These are phyloP conservation scores for Xylariales sp. DNA, from an alignment of 2,329 filamentous ascomycete species.

Conservation along the genomic window DNA sequence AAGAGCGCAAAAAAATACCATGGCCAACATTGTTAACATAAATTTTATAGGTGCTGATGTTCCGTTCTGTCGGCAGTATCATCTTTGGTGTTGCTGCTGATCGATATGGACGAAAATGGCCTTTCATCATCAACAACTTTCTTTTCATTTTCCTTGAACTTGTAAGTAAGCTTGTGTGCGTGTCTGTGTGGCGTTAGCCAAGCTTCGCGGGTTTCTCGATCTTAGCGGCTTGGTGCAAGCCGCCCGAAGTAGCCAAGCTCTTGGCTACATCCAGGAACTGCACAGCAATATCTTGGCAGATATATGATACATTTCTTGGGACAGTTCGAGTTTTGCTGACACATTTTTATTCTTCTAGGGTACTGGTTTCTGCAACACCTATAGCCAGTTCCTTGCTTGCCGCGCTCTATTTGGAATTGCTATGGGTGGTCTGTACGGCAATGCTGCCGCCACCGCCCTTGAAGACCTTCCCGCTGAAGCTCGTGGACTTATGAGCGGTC, in stretches of 20 bases:
- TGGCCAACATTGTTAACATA: no score
- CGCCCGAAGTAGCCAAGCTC: neutral
- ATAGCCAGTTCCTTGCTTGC: slow-evolving; percentile 68
- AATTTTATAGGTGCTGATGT: slow-evolving; percentile 48
- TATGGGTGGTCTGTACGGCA: slow-evolving; percentile 79
- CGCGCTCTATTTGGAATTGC: slow-evolving; percentile 73
- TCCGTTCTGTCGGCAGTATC: slow-evolving; percentile 51
- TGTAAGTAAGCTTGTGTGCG: no score
- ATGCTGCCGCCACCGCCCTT: slow-evolving; percentile 72
- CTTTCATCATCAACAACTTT: slow-evolving; percentile 71
- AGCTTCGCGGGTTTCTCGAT: no score
- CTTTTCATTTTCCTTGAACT: slow-evolving; percentile 69
- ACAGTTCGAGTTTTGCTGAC: no score
- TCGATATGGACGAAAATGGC: slow-evolving; percentile 61
- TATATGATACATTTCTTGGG: slow-evolving; percentile 5
- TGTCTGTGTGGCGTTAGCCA: no score
- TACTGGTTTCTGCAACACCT: slow-evolving; percentile 66
- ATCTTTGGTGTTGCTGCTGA: slow-evolving; percentile 51
- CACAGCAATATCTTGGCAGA: neutral
- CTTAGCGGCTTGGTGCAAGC: no score
- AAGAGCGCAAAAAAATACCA: no score
- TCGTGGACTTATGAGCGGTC: slow-evolving; percentile 70
- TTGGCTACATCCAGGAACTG: neutral
- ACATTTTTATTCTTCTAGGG: slow-evolving; percentile 33
- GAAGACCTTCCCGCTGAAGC: slow-evolving; percentile 68